Conservation (phyloP, 2,329 filamentous ascomycete species). For the Pseudogymnoascus sp. region DNA sequence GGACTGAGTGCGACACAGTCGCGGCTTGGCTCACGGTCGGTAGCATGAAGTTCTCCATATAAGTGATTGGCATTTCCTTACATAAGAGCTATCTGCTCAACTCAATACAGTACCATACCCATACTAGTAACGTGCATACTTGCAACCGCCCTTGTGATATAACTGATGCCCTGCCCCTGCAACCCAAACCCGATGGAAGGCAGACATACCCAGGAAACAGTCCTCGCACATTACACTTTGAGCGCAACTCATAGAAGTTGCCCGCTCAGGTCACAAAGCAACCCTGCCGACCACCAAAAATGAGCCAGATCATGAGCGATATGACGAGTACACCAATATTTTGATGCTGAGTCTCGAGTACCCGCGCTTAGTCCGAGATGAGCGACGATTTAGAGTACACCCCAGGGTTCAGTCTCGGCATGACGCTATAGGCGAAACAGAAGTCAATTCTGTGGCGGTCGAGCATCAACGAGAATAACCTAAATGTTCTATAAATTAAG, state of each 20-base stretch:
- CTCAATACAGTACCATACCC: background rate
- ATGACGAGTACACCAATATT: too few species aligned
- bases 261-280: too few species aligned
- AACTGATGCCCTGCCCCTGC: background rate
- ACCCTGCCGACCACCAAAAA: too few species aligned
- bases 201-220: too few species aligned
- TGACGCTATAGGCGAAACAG: background rate
- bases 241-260: too few species aligned
- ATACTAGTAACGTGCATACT: background rate
- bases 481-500: background rate
- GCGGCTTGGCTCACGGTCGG: background rate
- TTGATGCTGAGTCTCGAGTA: too few species aligned
- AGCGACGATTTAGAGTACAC: too few species aligned
- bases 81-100: background rate
- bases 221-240: too few species aligned
- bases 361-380: too few species aligned
- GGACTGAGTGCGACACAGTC: background rate
- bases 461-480: background rate
- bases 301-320: too few species aligned
- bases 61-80: background rate
- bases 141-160: background rate
- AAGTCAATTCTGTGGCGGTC: background rate
- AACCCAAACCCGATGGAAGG: background rate
- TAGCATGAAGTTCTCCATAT: background rate
- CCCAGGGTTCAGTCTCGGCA: too few species aligned